These are phyloP conservation scores for Solanum paucissectum DNA, from an alignment of 257 asterid species.

Conservation along the genomic window DNA sequence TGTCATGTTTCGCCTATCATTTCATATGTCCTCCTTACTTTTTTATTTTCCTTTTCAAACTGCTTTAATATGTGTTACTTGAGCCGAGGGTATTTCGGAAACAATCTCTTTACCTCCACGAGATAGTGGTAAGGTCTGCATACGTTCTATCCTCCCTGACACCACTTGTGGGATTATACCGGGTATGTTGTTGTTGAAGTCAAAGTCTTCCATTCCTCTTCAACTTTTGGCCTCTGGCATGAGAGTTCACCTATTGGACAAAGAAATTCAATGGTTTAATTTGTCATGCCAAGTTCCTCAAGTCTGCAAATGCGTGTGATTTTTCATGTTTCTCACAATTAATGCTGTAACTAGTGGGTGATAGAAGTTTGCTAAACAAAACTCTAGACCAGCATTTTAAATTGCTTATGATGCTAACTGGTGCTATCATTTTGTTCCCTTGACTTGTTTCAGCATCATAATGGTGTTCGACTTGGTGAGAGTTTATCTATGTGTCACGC, in stretches of 20 bases:
- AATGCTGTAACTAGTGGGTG: neutral
- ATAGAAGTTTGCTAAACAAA: neutral
- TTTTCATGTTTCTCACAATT: neutral
- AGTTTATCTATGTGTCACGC: neutral
- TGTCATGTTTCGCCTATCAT: neutral
- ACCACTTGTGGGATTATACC: neutral
- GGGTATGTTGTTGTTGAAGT: neutral
- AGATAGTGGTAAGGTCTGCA: neutral
- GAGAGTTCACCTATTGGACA: neutral
- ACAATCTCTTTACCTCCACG: neutral
- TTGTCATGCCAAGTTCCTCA: neutral
- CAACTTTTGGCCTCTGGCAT: neutral
- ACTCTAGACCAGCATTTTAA: neutral
- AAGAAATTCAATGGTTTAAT: neutral
- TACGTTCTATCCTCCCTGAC: neutral
- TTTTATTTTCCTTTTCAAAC: neutral
- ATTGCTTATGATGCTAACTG: neutral
- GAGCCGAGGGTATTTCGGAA: neutral
- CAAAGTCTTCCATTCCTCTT: neutral
- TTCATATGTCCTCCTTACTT: neutral
- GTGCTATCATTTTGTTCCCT: neutral
- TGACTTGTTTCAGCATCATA: neutral
- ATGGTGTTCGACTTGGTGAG: neutral
- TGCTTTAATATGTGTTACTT: neutral
- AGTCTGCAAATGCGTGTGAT: neutral